Conservation (phyloP, 768 basidiomycete species). For the Kwoniella heveanensis region DNA sequence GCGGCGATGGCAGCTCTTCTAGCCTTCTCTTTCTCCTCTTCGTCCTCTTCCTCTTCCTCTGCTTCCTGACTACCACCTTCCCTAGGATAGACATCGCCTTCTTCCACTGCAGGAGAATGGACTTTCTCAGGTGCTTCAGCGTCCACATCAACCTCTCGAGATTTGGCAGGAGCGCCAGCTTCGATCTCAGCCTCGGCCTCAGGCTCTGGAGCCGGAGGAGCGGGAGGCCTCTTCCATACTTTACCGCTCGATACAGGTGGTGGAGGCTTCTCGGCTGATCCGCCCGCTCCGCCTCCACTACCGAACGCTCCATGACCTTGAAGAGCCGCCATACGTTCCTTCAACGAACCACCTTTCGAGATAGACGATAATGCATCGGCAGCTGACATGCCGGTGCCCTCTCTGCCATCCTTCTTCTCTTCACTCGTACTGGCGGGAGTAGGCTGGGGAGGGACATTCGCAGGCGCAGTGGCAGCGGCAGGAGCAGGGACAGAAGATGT, state of each 20-base stretch:
- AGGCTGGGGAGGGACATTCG: conserved; percentile 6
- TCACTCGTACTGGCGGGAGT: background rate
- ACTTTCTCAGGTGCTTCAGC: background rate
- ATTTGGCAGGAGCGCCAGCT: conserved; percentile 16
- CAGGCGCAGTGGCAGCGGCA: conserved; percentile 12
- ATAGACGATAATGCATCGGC: conserved; percentile 88
- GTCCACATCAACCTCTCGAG: background rate
- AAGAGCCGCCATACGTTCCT: conserved; percentile 92
- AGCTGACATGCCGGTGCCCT: conserved; percentile 59
- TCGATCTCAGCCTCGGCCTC: conserved; percentile 40
- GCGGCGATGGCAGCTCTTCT: conserved; percentile 81
- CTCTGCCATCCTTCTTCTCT: conserved; percentile 16
- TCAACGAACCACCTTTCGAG: conserved; percentile 72
- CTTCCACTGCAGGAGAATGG: conserved; percentile 22
- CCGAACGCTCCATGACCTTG: conserved; percentile 77
- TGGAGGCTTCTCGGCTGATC: conserved; percentile 58
- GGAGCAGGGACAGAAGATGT: conserved; percentile 25
- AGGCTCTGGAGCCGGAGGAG: conserved; percentile 36
- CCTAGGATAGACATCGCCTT: conserved; percentile 16
- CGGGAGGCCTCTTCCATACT: conserved; percentile 78
- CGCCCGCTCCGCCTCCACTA: conserved; percentile 56
- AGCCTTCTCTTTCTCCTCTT: conserved; percentile 54
- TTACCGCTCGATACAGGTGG: conserved; percentile 66
- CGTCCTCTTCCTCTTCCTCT: conserved; percentile 32
- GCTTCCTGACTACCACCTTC: conserved; percentile 58